A percentile compares a stretch with the other conserved stretches of the same genome.
These are phyloP conservation scores for Boletus pseudo-olivaceus DNA, from an alignment of 768 basidiomycete genomes.

Conservation along the genomic window DNA sequence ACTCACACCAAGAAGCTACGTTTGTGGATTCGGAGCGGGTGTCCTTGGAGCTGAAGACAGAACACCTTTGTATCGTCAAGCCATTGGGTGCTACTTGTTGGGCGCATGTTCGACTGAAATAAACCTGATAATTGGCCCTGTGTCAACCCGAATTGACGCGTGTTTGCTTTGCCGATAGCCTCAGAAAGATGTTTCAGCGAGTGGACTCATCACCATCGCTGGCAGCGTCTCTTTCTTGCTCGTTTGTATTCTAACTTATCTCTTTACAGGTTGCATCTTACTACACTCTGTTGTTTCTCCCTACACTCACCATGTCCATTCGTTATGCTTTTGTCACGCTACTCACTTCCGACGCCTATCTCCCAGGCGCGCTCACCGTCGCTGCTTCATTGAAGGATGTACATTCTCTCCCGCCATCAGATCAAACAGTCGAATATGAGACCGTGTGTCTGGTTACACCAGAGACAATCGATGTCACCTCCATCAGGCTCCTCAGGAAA, in stretches of 20 bases:
- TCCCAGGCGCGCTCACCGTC: conserved; percentile 87
- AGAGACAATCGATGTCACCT: conserved; percentile 81
- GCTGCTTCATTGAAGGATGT: conserved; percentile 81
- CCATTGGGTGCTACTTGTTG: too few species aligned
- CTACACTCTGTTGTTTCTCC: background rate
- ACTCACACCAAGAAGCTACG: too few species aligned
- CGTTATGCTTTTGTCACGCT: conserved; percentile 88
- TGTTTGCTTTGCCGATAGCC: conserved; percentile 8
- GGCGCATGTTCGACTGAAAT: too few species aligned
- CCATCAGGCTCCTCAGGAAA: conserved; percentile 74
- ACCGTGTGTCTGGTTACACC: conserved; percentile 93
- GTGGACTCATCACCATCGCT: background rate
- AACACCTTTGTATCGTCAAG: background rate
- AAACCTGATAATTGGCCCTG: background rate
- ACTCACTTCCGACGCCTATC: conserved; percentile 86
- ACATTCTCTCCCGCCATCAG: conserved; percentile 42
- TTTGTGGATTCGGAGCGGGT: background rate
- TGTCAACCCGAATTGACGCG: conserved; percentile 11
- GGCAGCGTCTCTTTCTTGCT: background rate
- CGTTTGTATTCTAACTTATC: conserved; percentile 19
- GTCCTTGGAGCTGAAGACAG: background rate
- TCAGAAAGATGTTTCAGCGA: background rate
- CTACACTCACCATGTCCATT: conserved; percentile 47
- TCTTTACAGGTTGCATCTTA: background rate
- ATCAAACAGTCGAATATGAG: conserved; percentile 52